Percentiles rank a stretch among this genome's conserved stretches.
phyloP scores from a whole-genome alignment of 2,329 filamentous ascomycete species.

The Lizonia empirigonia region DNA sequence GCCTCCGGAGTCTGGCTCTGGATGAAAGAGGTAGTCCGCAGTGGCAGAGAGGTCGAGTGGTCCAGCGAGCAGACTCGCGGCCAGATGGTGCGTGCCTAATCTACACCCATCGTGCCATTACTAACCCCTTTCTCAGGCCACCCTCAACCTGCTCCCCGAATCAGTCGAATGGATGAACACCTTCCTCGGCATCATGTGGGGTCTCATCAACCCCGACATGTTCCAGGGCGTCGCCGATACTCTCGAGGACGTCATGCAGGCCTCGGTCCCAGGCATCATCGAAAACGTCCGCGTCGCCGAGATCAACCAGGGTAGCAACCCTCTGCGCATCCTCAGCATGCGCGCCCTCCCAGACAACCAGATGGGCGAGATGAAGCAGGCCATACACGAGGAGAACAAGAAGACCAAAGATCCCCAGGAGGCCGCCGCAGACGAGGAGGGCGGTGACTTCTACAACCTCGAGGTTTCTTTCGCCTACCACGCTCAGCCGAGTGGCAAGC shows the following conservation, averaged over 20 bases:
- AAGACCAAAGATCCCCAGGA: conserved; percentile 85
- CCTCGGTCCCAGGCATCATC: conserved; percentile 86
- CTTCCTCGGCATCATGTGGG: conserved; percentile 82
- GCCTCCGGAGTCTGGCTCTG: conserved; percentile 83
- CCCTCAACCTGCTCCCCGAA: conserved; percentile 87
- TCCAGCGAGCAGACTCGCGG: conserved; percentile 83
- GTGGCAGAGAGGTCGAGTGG: conserved; percentile 86
- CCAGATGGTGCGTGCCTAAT: conserved; percentile 62
- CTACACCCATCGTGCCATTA: not conserved
- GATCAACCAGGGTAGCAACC: conserved; percentile 91
- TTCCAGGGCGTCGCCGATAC: conserved; percentile 91
- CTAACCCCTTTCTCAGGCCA: conserved; percentile 65
- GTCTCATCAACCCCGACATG: conserved; percentile 93
- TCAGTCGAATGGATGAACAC: conserved; percentile 96
- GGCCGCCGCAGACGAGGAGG: conserved; percentile 85
- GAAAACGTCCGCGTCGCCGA: conserved; percentile 95
- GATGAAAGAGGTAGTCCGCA: conserved; percentile 84
- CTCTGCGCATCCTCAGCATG: conserved; percentile 84
- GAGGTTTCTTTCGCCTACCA: conserved; percentile 92
- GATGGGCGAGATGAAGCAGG: conserved; percentile 79
- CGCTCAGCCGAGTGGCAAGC: conserved; percentile 72
- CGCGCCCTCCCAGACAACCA: conserved; percentile 83
- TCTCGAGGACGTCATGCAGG: conserved; percentile 94
- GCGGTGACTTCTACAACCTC: conserved; percentile 90
- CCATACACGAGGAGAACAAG: conserved; percentile 77